Base-by-base conservation (phyloP, 495 filamentous ascomycete species). In the Aspergillus biplanus region DNA sequence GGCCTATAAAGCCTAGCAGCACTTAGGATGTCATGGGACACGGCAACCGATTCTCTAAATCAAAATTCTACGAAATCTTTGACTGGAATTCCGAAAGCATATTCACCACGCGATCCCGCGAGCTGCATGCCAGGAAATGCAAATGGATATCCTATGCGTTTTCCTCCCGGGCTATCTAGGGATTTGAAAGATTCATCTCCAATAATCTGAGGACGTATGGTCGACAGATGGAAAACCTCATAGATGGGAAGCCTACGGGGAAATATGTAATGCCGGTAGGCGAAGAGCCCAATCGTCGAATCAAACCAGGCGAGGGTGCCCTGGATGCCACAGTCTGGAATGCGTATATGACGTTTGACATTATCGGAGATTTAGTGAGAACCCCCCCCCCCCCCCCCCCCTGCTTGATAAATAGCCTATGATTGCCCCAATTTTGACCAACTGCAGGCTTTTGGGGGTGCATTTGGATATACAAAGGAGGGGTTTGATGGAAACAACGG, bases 281-380 rank as follows among this genome's bases (percentile, higher is more conserved):
- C 4, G 13, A 8, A 39, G 37, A 39, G 13, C 7, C 3, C 37
- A 13, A 7, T 7, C 37, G 37, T 39, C 37, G 37, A 13, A 39
- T 39, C 8, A 39, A 13, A 39, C 37, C 37, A 7, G 37, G 37
- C 8, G 37, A 39, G 37, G 37, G 37, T 39, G 37, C 13, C 3
- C 37, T 39, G 37, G 37, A 39, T 39, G 37, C 37, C 13, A 13
- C 37, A 8, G 4, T 39, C 37, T 52, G 49, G 49, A 13, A 16
- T 16, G 8, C 9, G 1, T 52, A 31, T 52, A 2, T 52, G 8
- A 8, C 49, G 1, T 52, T 52, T 33, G 49, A 52, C 27, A 52
- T 52, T 21, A 52, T 52, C 31, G 49, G 49, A 31, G 49, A 52
- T 32, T 52, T 52, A 21, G 49, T 33, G 11, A 52, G 27, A 39